These are phyloP conservation scores for Alternaria sp. DNA, from an alignment of 2,329 filamentous ascomycete species.

Conservation along the genomic window DNA sequence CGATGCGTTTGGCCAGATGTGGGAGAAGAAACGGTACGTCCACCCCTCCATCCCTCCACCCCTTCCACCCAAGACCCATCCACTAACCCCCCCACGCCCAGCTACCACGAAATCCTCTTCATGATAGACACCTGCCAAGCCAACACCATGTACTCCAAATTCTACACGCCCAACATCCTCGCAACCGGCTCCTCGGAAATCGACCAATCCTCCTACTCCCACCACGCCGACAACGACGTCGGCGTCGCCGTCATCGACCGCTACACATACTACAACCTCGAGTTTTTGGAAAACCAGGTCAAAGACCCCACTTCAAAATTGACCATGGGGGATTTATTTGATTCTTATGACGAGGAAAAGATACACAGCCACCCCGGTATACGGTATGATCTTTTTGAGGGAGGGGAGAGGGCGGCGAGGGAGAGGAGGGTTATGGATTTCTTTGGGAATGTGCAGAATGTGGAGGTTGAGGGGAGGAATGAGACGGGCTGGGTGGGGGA, in stretches of 20 bases:
- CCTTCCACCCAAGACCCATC: neutral
- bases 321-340: slow-evolving; percentile 91
- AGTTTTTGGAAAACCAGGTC: slow-evolving; percentile 92
- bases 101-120: slow-evolving; percentile 96
- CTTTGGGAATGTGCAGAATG: slow-evolving; percentile 97
- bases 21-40: slow-evolving; percentile 92
- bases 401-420: slow-evolving; percentile 77
- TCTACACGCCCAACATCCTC: slow-evolving; percentile 98
- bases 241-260: slow-evolving; percentile 98
- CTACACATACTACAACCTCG: slow-evolving; percentile 98
- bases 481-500: slow-evolving; percentile 67
- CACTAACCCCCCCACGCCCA: slow-evolving; percentile 37
- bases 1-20: slow-evolving; percentile 99
- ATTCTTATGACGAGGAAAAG: slow-evolving; percentile 92
- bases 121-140: slow-evolving; percentile 99
- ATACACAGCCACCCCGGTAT: slow-evolving; percentile 93
- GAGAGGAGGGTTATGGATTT: slow-evolving; percentile 91
- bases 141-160: slow-evolving; percentile 98
- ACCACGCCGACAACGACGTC: slow-evolving; percentile 97
- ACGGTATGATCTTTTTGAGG: slow-evolving; percentile 92
- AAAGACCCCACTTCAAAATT: slow-evolving; percentile 84
- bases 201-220: slow-evolving; percentile 94
- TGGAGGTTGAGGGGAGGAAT: slow-evolving; percentile 74
- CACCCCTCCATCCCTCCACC: neutral
- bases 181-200: slow-evolving; percentile 96